Conservation (phyloP, 768 basidiomycete genomes). For the Pleurotus giganteus region DNA sequence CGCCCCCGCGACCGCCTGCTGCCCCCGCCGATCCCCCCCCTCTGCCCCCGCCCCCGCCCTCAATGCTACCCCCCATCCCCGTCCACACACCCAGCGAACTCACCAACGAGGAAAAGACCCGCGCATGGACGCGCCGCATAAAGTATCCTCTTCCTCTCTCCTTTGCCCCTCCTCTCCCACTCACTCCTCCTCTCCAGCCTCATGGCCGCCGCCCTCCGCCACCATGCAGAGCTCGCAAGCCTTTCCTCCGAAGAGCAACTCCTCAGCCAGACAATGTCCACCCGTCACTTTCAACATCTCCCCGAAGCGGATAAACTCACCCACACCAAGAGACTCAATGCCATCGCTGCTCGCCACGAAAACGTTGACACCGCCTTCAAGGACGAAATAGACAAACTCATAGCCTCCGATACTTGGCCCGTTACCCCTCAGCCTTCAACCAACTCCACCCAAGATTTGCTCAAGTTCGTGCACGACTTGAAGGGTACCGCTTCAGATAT, state of each 20-base stretch:
- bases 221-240: conserved; percentile 3
- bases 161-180: too few species aligned
- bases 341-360: not conserved
- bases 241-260: not conserved
- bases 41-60: not conserved
- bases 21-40: not conserved
- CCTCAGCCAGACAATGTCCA: not conserved
- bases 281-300: not conserved
- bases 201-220: not conserved
- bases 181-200: not conserved
- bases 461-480: not conserved
- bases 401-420: conserved; percentile 1
- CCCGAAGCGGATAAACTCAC: not conserved
- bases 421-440: not conserved
- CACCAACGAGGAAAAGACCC: not conserved
- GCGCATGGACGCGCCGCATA: not conserved
- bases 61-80: not conserved
- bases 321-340: not conserved
- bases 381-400: not conserved
- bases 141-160: not conserved
- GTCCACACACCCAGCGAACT: not conserved
- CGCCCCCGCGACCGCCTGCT: not conserved
- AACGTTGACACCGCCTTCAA: not conserved
- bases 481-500: conserved; percentile 4
- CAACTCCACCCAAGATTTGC: not conserved